phyloP scores from a whole-genome alignment of 805 yeast genomes.

The Starmerella apicola region DNA sequence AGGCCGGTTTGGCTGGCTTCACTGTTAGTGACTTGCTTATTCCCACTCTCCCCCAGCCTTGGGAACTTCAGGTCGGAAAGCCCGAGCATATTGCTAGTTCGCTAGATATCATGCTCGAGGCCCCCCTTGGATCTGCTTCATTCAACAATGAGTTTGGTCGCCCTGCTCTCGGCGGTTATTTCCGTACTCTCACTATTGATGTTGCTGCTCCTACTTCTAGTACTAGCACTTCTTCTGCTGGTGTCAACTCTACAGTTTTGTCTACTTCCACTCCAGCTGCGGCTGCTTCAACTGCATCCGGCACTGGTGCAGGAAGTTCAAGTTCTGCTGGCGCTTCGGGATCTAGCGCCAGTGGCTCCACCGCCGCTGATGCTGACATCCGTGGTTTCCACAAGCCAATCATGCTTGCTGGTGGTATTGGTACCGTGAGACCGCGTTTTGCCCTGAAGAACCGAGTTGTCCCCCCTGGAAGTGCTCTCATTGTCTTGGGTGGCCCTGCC shows the following conservation, averaged over 20 bases:
- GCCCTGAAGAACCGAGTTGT: constrained; percentile 79
- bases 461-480: constrained; percentile 81
- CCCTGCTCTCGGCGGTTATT: constrained; percentile 93
- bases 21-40: constrained; percentile 81
- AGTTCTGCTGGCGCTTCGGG: neutral
- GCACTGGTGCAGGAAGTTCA: neutral
- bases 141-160: constrained; percentile 98
- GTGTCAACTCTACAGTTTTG: too few relatives aligned
- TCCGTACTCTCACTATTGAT: constrained; percentile 81
- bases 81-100: constrained; percentile 90
- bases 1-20: constrained; percentile 91
- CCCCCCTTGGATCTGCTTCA: constrained; percentile 95
- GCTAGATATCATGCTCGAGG: constrained; percentile 89
- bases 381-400: constrained; percentile 98
- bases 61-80: constrained; percentile 86
- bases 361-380: constrained; percentile 44
- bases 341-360: too few relatives aligned
- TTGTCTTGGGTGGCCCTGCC: constrained; percentile 94
- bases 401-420: constrained; percentile 99
- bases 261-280: too few relatives aligned
- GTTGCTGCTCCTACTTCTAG: too few relatives aligned
- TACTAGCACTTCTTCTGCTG: constrained; percentile 36
- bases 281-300: too few relatives aligned
- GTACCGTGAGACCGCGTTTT: constrained; percentile 86
- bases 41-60: constrained; percentile 78